Evolutionary conservation across 768 basidiomycete genomes (phyloP).

Genomic region (Russula vinacea): DNA sequence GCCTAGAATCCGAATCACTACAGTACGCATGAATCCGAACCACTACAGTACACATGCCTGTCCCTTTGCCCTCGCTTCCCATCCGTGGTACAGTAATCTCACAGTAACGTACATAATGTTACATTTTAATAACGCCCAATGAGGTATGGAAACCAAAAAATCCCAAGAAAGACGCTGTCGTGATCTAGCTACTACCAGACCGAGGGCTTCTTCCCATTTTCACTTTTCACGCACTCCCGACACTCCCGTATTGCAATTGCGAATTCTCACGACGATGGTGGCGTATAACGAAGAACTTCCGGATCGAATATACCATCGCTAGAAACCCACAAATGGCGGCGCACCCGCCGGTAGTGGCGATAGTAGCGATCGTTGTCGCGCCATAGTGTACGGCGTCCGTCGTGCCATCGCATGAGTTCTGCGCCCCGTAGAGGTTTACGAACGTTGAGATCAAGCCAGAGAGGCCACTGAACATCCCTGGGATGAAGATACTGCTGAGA

Average conservation of each 20-base stretch:
- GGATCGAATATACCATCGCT: conserved; percentile 1
- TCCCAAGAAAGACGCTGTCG: neutral
- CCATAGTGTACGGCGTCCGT: neutral
- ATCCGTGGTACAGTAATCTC: too few relatives aligned
- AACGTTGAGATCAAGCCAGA: conserved; percentile 22
- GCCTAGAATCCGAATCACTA: too few relatives aligned
- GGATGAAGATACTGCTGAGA: conserved; percentile 14
- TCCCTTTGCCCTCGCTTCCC: too few relatives aligned
- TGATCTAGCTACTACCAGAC: neutral
- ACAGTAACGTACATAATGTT: too few relatives aligned
- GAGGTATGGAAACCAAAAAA: neutral
- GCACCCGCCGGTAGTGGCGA: conserved; percentile 16
- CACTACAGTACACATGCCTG: too few relatives aligned
- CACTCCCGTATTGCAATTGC: neutral
- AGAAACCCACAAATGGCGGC: conserved; percentile 7
- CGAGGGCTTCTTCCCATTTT: neutral
- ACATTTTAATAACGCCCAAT: neutral
- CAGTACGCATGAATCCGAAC: too few relatives aligned
- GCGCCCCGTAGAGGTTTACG: neutral
- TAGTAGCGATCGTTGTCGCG: conserved; percentile 6
- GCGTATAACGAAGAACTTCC: conserved; percentile 1
- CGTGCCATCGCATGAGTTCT: neutral
- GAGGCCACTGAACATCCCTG: conserved; percentile 19
- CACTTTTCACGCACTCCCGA: neutral
- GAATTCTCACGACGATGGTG: neutral